Base-by-base conservation (phyloP, 2,329 filamentous ascomycete genomes). In the Dactylonectria estremocensis region DNA sequence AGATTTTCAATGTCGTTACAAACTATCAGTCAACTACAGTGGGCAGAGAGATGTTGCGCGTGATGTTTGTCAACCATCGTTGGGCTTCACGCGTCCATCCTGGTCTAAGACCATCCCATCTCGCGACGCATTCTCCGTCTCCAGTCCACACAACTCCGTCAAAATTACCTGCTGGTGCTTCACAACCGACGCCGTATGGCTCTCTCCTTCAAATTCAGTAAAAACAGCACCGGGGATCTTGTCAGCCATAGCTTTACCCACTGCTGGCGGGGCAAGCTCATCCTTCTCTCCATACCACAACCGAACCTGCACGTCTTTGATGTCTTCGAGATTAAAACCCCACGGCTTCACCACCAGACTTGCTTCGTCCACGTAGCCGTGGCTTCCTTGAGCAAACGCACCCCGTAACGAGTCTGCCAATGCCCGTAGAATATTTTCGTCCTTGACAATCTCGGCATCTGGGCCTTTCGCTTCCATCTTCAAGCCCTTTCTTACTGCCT, bases 201-300 rank as follows among this genome's bases (percentile, higher is more conserved):
- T 14, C 10, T 58, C 61, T 20, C 60, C 55, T 18, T 65, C 62
- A 35, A 60, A 65, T 74, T 84, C 84, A 64, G 84, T 80, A 43
- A 84, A 82, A 68, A 85, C 84, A 0, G 81, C 83, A 1, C 84
- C 78, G 16, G 82, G 82, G n/a, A 84, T 83, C 61, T 81, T 81
- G 63, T 81, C 80, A 24, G 20, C 48, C 40, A 43, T 43, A 1
- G 40, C 40, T 9, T 43, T 43, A n/a, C 40, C 40, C 4, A 18
- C 40, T n/a, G 40, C 40, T n/a, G 40, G 40, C 1, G 40, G 40
- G 40, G 40, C 40, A 8, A 43, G 40, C 8, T 43, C 14, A n/a
- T 43, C 40, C 40, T 43, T 43, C 16, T n/a, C 40, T n/a, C 40
- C 40, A 43, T 43, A 43, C 40, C 40, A 43, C 8, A 43, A 14